Evolutionary conservation across 1,139 yeast genomes (phyloP), one percentile per base, ranked within the genome.

Genomic region (Blastobotrys petasosporus): DNA sequence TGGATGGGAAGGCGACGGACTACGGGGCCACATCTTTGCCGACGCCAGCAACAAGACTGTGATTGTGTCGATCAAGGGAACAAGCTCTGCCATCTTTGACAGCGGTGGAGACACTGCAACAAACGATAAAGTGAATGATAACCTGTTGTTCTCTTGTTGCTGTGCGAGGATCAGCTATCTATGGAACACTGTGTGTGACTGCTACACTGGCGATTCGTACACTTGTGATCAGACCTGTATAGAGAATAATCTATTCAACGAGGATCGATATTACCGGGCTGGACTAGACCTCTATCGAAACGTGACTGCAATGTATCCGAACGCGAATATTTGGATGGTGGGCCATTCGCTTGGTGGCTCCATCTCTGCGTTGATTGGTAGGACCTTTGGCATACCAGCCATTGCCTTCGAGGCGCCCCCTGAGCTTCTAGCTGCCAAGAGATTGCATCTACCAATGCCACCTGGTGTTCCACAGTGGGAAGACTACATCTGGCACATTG

Each of bases 261-360:
- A 80, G 51, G 96, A 88, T 61, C 69, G 87, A 43, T 92, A 90
- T 64, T 92, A 87, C 64, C 79, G 80, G 54, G 94, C 95, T 0
- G 83, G 78, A 0, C 65, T 90, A 48, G 87, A 86, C 49, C 75
- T 92, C 16, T 92, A 85, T 64, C 73, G 81, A 47, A 82, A 85
- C 54, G 95, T 90, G 11, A 71, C 80, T 0, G 56, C 59, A 2
- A 53, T 80, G 43, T 88, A 87, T 60, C 96, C 97, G 0, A 68
- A 75, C 20, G 71, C 85, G 1, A 62, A 70, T 28, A 78, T 92
- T 28, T 92, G 98, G 97, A 73, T 85, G 3, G 85, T 95, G 0
- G 99, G 99, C 2, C 99, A 92, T 63, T 90, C 97, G 0, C 70
- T 92, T 37, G 99, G 98, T 1, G 99, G 97, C 0, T 79, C 97